A percentile compares a stretch with the other conserved stretches of the same genome.
Evolutionary conservation across 768 basidiomycete genomes (phyloP).

Genomic region (Lenzites betulinus): DNA sequence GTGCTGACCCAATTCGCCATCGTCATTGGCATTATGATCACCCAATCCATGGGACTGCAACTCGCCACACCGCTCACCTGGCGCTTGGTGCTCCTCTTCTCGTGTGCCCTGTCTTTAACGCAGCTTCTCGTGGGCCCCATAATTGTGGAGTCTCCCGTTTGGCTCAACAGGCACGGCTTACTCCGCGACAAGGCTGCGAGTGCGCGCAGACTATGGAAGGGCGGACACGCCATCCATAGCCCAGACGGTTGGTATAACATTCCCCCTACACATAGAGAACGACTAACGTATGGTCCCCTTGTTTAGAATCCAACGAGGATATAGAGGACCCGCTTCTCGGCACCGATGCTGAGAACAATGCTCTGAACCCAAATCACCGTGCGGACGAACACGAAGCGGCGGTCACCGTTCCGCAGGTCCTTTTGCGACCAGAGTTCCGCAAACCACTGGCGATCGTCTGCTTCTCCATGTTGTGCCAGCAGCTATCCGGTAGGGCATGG

Average conservation of each 20-base stretch:
- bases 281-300: neutral
- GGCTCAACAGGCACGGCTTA: conserved; percentile 54
- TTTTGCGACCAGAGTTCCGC: conserved; percentile 49
- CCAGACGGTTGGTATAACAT: conserved; percentile 14
- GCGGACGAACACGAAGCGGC: conserved; percentile 32
- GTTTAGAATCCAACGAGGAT: conserved; percentile 20
- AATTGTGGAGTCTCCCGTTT: conserved; percentile 73
- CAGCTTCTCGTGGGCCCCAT: conserved; percentile 58
- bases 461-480: conserved; percentile 76
- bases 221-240: conserved; percentile 21
- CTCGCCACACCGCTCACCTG: conserved; percentile 71
- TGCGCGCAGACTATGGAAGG: conserved; percentile 58
- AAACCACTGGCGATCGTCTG: conserved; percentile 66
- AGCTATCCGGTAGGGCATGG: conserved; percentile 63
- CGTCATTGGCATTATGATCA: conserved; percentile 84
- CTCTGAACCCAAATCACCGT: conserved; percentile 22
- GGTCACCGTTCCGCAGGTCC: conserved; percentile 58
- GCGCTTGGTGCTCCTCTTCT: conserved; percentile 71
- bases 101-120: conserved; percentile 51
- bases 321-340: conserved; percentile 46
- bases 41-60: conserved; percentile 73
- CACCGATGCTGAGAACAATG: conserved; percentile 26
- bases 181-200: conserved; percentile 49
- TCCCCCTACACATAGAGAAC: no score
- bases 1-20: conserved; percentile 82